Evolutionary conservation across 805 yeast species (phyloP), one percentile per base, ranked within the genome.

Genomic region (Barnettozyma salicaria): DNA sequence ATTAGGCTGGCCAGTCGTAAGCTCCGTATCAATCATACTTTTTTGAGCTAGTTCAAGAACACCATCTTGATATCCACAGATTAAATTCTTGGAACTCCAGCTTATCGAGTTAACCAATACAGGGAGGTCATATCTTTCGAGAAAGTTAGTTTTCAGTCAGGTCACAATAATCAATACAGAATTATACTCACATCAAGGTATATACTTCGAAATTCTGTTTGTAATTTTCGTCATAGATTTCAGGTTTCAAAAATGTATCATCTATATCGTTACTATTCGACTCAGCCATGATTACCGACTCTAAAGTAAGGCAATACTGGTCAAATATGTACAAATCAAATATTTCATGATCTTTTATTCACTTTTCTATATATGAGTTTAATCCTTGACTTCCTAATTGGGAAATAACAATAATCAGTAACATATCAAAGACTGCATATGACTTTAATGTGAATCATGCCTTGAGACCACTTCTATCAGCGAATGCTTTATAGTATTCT

Each of bases 401-500:
- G 30, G 36, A 13, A 20, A 26, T 9, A n/a, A n/a, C n/a, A n/a
- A n/a, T n/a, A n/a, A n/a, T n/a, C n/a, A n/a, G n/a, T n/a, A n/a
- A n/a, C n/a, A n/a, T n/a, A n/a, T n/a, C n/a, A n/a, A n/a, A n/a
- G n/a, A n/a, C n/a, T n/a, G n/a, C n/a, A n/a, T n/a, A n/a, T n/a
- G n/a, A n/a, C n/a, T 22, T 22, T 22, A 22, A 12, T 27, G 21
- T 29, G 9, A 19, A 19, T 32, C 18, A 42, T 6, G 53, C 53
- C 19, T 61, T 51, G 2, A 62, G 48, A 11, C 71, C 70, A 46
- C 67, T 57, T 51, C 67, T 62, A 7, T 54, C 47, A 6, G 68
- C 66, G 49, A 67, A 68, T 5, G 66, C 74, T 42, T 64, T 64
- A 55, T 83, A 90, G 47, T 86, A 89, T 2, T 69, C 73, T 22